Base-by-base conservation (phyloP, 108 stramenopile genomes). In the Bacterosira constricta region DNA sequence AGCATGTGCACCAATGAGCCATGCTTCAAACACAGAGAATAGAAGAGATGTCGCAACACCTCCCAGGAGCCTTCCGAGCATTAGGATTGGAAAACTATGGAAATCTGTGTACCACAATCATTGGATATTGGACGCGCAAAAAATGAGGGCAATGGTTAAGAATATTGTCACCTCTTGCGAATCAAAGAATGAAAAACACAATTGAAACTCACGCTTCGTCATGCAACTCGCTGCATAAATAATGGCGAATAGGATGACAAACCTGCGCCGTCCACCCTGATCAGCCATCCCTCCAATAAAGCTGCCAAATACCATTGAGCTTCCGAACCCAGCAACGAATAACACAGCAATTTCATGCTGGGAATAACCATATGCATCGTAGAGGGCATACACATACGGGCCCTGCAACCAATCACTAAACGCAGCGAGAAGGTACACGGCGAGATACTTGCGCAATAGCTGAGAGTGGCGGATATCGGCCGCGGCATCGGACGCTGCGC, bases 391-490 rank as follows among this genome's bases (percentile, higher is more conserved):
- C 21, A 98, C 96, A 69, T 98, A 96, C 5, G 99, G 97, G 18
- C 99, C 99, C 78, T 99, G 99, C 10, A 98, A 71, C 99, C 99
- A 99, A 84, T 99, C 99, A 21, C 90, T 88, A 21, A 95, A 63
- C 29, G 94, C 90, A 30, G 92, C 92, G 34, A 96, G 69, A 7
- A 98, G 82, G 84, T 98, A 98, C 25, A 98, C 98, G 23, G 80
- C 58, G 6, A 99, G 72, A 73, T 97, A 99, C 57, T 79, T 87
- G 25, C 65, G 59, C 11, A 91, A 86, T 45, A 95, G 85, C 3
- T 64, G 64, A n/a, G 77, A 17, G 29, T 81, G 80, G 6, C 75
- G 75, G 37, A 72, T 72, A 10, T 71, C 57, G 21, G 72, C 80
- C 20, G 73, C 75, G 1, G 69, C 71, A 12, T 80, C 79, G n/a